Conservation (phyloP, 1,284 basidiomycete species). For the Trichosporon coremiiforme region DNA sequence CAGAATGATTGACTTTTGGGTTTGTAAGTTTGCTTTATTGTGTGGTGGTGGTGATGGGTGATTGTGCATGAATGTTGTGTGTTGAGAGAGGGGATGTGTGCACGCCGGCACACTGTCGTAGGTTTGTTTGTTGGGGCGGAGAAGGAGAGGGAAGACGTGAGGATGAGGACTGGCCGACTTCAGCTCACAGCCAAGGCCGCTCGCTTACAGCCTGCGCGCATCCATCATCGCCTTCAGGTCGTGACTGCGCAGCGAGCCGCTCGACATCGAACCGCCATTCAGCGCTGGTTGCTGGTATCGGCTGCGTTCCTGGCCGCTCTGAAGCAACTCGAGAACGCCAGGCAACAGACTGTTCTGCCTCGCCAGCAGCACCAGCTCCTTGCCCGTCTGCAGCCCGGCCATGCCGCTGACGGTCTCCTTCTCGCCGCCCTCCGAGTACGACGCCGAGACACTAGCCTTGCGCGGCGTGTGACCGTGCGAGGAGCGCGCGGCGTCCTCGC, state of each 20-base stretch:
- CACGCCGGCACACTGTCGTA: background rate
- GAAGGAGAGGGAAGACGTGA: background rate
- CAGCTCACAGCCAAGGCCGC: no score
- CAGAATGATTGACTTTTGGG: background rate
- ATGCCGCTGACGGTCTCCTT: slow-evolving; percentile 17
- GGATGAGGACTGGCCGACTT: no score
- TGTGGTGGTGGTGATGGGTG: background rate
- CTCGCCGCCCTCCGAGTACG: slow-evolving; percentile 35
- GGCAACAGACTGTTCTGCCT: slow-evolving; percentile 55
- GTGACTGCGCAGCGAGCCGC: slow-evolving; percentile 8
- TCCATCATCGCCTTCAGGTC: slow-evolving; percentile 27
- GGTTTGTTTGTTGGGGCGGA: background rate
- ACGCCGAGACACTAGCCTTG: slow-evolving; percentile 32
- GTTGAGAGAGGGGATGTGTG: background rate
- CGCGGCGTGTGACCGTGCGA: slow-evolving; percentile 13
- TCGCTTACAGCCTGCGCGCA: background rate
- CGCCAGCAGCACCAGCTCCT: slow-evolving; percentile 55
- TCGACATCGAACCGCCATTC: background rate
- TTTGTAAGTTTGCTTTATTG: background rate
- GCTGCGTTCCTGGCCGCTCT: slow-evolving; percentile 25
- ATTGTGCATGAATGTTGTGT: background rate
- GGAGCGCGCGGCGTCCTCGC: slow-evolving; percentile 13
- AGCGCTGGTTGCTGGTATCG: slow-evolving; percentile 4
- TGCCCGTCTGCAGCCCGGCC: slow-evolving; percentile 45
- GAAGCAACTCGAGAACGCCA: slow-evolving; percentile 49